These are phyloP conservation scores for Colletotrichum lini DNA, from an alignment of 2,329 filamentous ascomycete species.

Conservation along the genomic window DNA sequence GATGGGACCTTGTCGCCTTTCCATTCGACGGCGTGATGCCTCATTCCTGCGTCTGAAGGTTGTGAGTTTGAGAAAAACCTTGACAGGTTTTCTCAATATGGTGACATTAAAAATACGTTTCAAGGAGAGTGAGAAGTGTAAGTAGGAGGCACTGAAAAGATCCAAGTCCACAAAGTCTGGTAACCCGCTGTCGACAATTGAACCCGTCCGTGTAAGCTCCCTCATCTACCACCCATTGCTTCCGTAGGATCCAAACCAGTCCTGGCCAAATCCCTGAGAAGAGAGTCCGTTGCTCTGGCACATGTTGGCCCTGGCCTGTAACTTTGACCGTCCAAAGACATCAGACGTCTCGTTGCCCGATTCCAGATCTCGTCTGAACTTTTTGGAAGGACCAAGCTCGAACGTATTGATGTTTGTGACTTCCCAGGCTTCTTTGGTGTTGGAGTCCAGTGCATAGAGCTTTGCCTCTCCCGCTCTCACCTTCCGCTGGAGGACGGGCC, in stretches of 20 bases:
- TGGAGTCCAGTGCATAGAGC: constrained; percentile 16
- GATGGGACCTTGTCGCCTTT: too few species aligned
- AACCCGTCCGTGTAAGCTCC: too few species aligned
- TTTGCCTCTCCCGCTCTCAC: background rate
- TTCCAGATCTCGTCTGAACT: constrained; percentile 16
- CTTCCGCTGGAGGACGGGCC: constrained; percentile 13
- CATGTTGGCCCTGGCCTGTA: constrained; percentile 18
- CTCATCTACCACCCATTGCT: constrained; percentile 13
- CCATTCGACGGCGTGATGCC: too few species aligned
- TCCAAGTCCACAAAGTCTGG: too few species aligned
- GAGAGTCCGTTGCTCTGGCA: constrained; percentile 13
- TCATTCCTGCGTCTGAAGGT: too few species aligned
- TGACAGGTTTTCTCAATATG: too few species aligned
- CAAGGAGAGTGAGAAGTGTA: background rate
- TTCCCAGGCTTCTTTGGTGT: constrained; percentile 20
- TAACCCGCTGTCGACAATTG: too few species aligned
- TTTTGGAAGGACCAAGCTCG: constrained; percentile 5
- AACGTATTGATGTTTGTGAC: constrained; percentile 8
- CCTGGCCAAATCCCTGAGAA: constrained; percentile 8
- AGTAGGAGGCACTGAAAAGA: background rate
- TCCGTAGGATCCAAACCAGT: constrained; percentile 18
- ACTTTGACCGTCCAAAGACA: background rate
- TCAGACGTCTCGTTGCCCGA: constrained; percentile 11
- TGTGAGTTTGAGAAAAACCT: too few species aligned
- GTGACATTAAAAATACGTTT: too few species aligned